Percentiles rank a stretch among this genome's conserved stretches.
phyloP scores from a whole-genome alignment of 768 basidiomycete species.

The Astraeus odoratus region DNA sequence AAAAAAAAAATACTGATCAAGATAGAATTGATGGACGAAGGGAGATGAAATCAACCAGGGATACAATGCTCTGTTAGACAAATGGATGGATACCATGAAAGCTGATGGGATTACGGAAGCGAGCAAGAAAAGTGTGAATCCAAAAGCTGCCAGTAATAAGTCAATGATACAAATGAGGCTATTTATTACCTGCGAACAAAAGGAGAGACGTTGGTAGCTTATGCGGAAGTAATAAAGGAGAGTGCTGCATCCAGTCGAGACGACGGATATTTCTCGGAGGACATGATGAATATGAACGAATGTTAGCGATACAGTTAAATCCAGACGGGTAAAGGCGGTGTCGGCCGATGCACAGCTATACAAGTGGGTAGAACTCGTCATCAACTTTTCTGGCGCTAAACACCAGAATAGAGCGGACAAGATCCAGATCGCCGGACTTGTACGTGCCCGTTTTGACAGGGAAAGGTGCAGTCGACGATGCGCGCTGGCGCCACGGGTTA shows the following conservation, averaged over 20 bases:
- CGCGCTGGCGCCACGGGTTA: slow-evolving; percentile 4
- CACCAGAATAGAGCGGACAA: slow-evolving; percentile 47
- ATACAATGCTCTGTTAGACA: background rate
- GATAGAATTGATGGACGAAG: background rate
- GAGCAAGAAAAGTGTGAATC: background rate
- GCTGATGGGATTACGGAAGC: background rate
- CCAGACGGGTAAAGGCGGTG: background rate
- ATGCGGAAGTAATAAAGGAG: background rate
- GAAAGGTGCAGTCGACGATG: slow-evolving; percentile 6
- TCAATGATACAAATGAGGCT: slow-evolving; percentile 1
- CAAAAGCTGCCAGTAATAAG: background rate
- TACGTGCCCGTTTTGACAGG: slow-evolving; percentile 18
- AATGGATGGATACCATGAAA: background rate
- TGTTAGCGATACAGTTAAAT: slow-evolving; percentile 12
- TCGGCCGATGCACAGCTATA: background rate
- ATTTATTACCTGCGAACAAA: slow-evolving; percentile 2
- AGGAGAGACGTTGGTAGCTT: background rate
- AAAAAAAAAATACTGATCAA: too few species aligned
- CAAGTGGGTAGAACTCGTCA: slow-evolving; percentile 19
- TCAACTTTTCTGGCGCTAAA: slow-evolving; percentile 42
- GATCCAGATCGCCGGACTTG: slow-evolving; percentile 35
- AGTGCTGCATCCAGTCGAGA: background rate
- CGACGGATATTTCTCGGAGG: background rate
- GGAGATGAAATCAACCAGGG: background rate
- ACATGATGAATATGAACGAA: too few species aligned